phyloP scores from a whole-genome alignment of 2,329 filamentous ascomycete species.

The Fusarium nanum region DNA sequence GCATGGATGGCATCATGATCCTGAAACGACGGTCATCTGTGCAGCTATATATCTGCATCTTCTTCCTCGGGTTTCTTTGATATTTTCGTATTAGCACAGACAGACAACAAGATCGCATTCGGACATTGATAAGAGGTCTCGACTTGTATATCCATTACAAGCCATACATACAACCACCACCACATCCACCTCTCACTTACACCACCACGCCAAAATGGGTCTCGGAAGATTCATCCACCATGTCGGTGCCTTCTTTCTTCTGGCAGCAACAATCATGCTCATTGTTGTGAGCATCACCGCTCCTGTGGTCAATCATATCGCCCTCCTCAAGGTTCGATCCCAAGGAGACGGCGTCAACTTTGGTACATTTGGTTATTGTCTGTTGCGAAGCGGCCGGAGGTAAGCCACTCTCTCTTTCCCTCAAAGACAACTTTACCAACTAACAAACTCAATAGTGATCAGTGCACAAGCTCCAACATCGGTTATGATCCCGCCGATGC shows the following conservation, averaged over 20 bases:
- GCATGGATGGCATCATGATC: conserved; percentile 14
- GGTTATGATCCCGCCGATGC: conserved; percentile 67
- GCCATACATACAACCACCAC: not conserved
- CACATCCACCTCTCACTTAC: not conserved
- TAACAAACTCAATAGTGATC: conserved; percentile 50
- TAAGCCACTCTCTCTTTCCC: conserved; percentile 9
- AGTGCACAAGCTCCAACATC: conserved; percentile 61
- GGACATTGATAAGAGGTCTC: not conserved
- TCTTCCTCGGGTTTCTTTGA: conserved; percentile 6
- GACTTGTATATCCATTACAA: conserved; percentile 4
- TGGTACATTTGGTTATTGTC: conserved; percentile 72
- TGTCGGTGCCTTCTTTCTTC: conserved; percentile 68
- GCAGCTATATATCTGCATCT: conserved; percentile 29
- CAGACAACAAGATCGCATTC: not conserved
- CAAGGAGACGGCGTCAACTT: conserved; percentile 60
- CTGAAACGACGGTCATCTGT: conserved; percentile 8
- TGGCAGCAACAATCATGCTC: conserved; percentile 66
- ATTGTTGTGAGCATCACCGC: conserved; percentile 69
- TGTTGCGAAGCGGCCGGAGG: conserved; percentile 46
- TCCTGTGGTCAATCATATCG: conserved; percentile 67
- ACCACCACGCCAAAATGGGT: conserved; percentile 55
- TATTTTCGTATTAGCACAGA: conserved; percentile 21
- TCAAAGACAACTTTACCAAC: not conserved
- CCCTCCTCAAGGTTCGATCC: conserved; percentile 61
- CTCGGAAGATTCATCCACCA: conserved; percentile 64